Evolutionary conservation across 768 basidiomycete species (phyloP).

Genomic region (Dendrothele bispora): DNA sequence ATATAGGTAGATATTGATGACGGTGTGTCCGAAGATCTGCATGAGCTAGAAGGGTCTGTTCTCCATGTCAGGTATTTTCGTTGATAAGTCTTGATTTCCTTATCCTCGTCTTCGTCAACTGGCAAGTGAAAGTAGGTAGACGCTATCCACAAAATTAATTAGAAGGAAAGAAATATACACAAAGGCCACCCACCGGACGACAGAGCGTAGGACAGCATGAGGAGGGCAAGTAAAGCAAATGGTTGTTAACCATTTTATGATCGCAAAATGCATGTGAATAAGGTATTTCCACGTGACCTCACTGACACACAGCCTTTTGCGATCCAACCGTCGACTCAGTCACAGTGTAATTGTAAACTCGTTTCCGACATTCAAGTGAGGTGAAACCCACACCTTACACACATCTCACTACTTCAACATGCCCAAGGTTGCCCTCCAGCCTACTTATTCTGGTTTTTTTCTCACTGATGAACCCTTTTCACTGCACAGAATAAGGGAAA

Average conservation of each 20-base stretch:
- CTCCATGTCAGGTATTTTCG: slow-evolving; percentile 52
- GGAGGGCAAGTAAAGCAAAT: too few species aligned
- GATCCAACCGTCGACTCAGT: too few species aligned
- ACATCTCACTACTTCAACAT: too few species aligned
- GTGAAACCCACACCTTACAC: too few species aligned
- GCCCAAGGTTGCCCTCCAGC: neutral
- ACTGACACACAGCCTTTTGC: too few species aligned
- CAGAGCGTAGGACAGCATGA: too few species aligned
- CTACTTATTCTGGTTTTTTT: neutral
- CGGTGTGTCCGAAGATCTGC: slow-evolving; percentile 24
- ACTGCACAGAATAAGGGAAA: slow-evolving; percentile 68
- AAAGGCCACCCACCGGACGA: too few species aligned
- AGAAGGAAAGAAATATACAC: neutral
- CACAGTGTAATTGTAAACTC: too few species aligned
- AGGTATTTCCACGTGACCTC: too few species aligned
- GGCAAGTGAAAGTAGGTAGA: slow-evolving; percentile 66
- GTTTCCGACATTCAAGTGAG: too few species aligned
- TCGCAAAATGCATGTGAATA: too few species aligned
- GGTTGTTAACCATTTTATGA: too few species aligned
- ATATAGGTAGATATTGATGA: slow-evolving; percentile 21
- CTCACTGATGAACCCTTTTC: neutral
- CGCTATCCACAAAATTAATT: slow-evolving; percentile 38
- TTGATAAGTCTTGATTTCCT: slow-evolving; percentile 44
- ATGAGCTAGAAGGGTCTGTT: slow-evolving; percentile 37
- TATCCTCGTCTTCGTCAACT: slow-evolving; percentile 56